Conservation (phyloP, 192 early-diverging fungal species). For the Linnemannia hyalina region DNA sequence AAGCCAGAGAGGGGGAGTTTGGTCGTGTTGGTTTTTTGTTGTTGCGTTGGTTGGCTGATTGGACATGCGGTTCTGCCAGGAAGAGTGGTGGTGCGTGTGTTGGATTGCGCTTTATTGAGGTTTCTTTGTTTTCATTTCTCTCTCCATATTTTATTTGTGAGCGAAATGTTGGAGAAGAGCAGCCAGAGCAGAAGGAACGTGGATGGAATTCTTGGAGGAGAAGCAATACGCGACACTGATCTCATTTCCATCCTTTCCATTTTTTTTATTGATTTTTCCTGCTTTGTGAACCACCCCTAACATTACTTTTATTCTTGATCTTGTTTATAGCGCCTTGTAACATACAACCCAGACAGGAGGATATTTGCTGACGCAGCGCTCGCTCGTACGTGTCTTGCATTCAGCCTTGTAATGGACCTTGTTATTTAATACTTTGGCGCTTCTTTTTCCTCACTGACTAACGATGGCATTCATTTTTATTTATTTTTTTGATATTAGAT, state of each 20-base stretch:
- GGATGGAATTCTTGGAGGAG: slow-evolving; percentile 16
- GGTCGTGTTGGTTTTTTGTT: neutral
- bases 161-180: neutral
- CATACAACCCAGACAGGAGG: slow-evolving; percentile 55
- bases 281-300: neutral
- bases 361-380: slow-evolving; percentile 56
- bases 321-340: slow-evolving; percentile 43
- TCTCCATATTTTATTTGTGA: neutral
- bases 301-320: neutral
- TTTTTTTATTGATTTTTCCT: neutral
- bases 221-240: neutral
- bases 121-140: slow-evolving; percentile 2
- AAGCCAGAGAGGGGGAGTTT: neutral
- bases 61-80: neutral
- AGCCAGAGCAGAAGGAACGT: slow-evolving; percentile 17
- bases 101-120: neutral
- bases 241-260: slow-evolving; percentile 1
- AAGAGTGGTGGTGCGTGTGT: slow-evolving; percentile 7
- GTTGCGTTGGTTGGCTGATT: neutral
- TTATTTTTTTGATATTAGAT: slow-evolving; percentile 11
- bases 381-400: slow-evolving; percentile 27
- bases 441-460: neutral
- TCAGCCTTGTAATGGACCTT: neutral
- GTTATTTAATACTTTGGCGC: neutral
- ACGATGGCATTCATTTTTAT: neutral